Base-by-base conservation (phyloP, 106 monocot genomes). In the Dioscorea dumetorum region DNA sequence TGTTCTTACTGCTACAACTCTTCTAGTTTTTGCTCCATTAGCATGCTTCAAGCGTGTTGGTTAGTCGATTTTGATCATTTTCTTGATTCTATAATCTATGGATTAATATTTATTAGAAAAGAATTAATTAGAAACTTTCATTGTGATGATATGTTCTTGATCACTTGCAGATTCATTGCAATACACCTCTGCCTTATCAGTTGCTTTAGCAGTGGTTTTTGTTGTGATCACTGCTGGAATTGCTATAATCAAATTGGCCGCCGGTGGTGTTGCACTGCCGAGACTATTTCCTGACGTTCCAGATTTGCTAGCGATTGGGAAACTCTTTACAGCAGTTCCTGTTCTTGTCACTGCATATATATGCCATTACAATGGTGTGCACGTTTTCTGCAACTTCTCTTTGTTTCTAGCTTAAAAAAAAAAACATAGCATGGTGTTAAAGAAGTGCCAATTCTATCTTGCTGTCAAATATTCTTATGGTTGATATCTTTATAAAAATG, bases 291-390 rank as follows among this genome's bases (percentile, higher is more conserved):
- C 90, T 11, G 59, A 67, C 4, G 3, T 90, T 8, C 24, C 76
- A 10, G 68, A 78, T 75, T 33, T 86, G 51, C 13, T 62, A 54
- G 80, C 90, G 15, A 56, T 86, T 22, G 83, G 83, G 90, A 78
- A 83, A 24, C 85, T 90, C 33, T 90, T 90, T 73, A 90, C 90
- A 5, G 78, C 69, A 0, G 86, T 83, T 23, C 90, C 90, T 48
- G 66, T 90, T 72, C 70, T 90, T 60, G 81, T 90, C 50, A 86
- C 86, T 22, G 85, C 90, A 54, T 90, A 78, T 71, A 83, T 90
- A 24, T 90, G 90, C 67, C 90, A 90, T 66, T 90, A 71, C 76
- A 90, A 86, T 49, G 85, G 90, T 90, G 76, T 58, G 79, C 48
- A 60, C 60, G n/a, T 19, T 13, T 54, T 54, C 41, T 41, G 41